A percentile compares a stretch with the other conserved stretches of the same genome.
phyloP scores from a whole-genome alignment of 2,329 filamentous ascomycete species.

The Sarocladium brachiariae region DNA sequence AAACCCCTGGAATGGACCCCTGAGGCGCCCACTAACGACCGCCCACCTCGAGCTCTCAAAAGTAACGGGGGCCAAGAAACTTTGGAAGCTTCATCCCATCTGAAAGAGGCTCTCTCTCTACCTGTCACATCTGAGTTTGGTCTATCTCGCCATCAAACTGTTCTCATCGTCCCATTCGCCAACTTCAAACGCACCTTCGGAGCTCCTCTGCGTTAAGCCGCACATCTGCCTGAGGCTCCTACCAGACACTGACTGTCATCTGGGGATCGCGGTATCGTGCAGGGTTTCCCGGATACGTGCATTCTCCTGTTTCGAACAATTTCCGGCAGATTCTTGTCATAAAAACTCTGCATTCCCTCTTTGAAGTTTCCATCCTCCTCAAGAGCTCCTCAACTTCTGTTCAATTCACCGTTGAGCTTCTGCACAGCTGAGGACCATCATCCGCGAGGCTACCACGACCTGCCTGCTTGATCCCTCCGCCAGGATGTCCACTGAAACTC shows the following conservation, averaged over 20 bases:
- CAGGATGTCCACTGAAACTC: neutral
- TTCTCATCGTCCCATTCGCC: neutral
- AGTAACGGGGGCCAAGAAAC: neutral
- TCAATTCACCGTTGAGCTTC: neutral
- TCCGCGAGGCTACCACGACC: neutral
- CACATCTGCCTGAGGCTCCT: neutral
- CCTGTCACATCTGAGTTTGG: neutral
- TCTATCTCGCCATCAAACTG: neutral
- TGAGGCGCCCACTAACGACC: neutral
- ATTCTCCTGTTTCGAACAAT: constrained; percentile 1
- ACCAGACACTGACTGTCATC: neutral
- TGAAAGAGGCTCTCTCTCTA: neutral
- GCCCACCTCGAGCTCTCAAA: neutral
- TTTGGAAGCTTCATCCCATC: constrained; percentile 5
- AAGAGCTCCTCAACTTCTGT: neutral
- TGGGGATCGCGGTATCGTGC: neutral
- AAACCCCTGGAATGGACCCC: neutral
- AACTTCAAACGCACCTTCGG: neutral
- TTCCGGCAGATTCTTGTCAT: neutral
- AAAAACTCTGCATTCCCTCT: too few species aligned
- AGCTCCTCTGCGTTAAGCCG: neutral
- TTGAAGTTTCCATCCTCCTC: too few species aligned
- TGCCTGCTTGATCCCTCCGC: neutral
- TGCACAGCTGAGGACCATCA: neutral
- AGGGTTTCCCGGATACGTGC: constrained; percentile 2